phyloP scores from a whole-genome alignment of 2,329 filamentous ascomycete species.

The Phialophora macrospora region DNA sequence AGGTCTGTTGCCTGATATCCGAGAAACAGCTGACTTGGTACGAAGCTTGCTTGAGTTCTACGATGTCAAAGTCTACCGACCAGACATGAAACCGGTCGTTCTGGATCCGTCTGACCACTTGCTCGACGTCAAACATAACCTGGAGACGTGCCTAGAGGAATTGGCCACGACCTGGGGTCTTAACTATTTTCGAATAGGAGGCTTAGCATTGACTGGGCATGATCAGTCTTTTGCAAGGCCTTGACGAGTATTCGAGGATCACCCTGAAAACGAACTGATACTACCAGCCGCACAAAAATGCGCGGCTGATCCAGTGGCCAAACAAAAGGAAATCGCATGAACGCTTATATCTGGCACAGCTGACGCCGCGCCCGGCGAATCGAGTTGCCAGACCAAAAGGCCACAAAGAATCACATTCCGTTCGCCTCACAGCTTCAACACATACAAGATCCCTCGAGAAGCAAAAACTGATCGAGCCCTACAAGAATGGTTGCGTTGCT shows the following conservation, averaged over 20 bases:
- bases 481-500: neutral
- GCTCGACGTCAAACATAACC: slow-evolving; percentile 25
- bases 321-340: neutral
- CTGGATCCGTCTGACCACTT: slow-evolving; percentile 22
- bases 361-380: neutral
- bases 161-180: slow-evolving; percentile 32
- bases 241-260: neutral
- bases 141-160: slow-evolving; percentile 35
- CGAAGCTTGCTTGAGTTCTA: slow-evolving; percentile 34
- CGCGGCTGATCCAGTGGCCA: neutral
- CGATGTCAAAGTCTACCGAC: slow-evolving; percentile 29
- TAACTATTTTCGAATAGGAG: slow-evolving; percentile 32
- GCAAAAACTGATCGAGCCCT: neutral
- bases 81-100: slow-evolving; percentile 30
- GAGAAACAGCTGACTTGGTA: slow-evolving; percentile 29
- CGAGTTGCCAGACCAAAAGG: neutral
- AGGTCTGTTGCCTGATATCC: slow-evolving; percentile 6
- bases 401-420: neutral
- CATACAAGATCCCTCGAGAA: neutral
- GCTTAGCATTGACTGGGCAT: slow-evolving; percentile 25
- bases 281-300: neutral
- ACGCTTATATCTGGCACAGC: neutral
- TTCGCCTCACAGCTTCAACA: neutral
- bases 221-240: slow-evolving; percentile 1
- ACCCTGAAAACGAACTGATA: neutral